Percentiles rank a stretch among this genome's conserved stretches.
Evolutionary conservation across 2,329 filamentous ascomycete species (phyloP).

Genomic region (Colletotrichum euphorbiae): DNA sequence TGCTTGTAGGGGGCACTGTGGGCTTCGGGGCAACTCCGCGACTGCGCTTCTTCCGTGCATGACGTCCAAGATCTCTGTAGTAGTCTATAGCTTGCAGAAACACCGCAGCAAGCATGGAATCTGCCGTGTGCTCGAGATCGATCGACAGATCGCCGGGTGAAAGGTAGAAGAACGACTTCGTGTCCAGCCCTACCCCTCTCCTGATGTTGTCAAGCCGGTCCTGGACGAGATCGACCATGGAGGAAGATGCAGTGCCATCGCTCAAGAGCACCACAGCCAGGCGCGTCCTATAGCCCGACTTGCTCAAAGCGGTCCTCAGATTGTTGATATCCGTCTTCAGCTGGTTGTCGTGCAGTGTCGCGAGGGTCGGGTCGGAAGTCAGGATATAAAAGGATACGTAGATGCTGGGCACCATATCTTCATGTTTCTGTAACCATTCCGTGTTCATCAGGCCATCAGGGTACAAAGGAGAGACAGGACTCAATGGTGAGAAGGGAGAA

Average conservation of each 20-base stretch:
- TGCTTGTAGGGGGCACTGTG: conserved; percentile 85
- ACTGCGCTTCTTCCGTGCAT: conserved; percentile 87
- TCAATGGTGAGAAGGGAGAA: conserved; percentile 91
- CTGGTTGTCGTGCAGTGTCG: conserved; percentile 85
- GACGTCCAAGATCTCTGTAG: conserved; percentile 93
- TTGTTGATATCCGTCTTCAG: conserved; percentile 88
- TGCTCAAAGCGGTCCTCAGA: conserved; percentile 74
- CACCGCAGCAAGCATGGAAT: conserved; percentile 77
- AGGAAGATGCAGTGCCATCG: conserved; percentile 63
- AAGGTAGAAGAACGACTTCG: conserved; percentile 87
- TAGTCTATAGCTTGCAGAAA: conserved; percentile 86
- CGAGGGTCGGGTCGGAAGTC: conserved; percentile 76
- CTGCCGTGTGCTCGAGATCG: conserved; percentile 79
- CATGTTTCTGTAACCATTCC: conserved; percentile 90
- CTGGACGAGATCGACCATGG: conserved; percentile 69
- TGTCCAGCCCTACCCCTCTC: conserved; percentile 81
- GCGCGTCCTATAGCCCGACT: conserved; percentile 81
- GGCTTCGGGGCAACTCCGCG: conserved; percentile 82
- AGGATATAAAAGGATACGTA: conserved; percentile 86
- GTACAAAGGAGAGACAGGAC: conserved; percentile 83
- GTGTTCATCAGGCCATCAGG: conserved; percentile 89
- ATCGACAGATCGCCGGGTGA: conserved; percentile 77
- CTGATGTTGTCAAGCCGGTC: conserved; percentile 84
- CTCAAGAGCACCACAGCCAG: conserved; percentile 83
- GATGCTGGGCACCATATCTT: conserved; percentile 82